A percentile compares a stretch with the other conserved stretches of the same genome.
These are phyloP conservation scores for Arthrobotrys conoides DNA, from an alignment of 2,329 filamentous ascomycete species.

Conservation along the genomic window DNA sequence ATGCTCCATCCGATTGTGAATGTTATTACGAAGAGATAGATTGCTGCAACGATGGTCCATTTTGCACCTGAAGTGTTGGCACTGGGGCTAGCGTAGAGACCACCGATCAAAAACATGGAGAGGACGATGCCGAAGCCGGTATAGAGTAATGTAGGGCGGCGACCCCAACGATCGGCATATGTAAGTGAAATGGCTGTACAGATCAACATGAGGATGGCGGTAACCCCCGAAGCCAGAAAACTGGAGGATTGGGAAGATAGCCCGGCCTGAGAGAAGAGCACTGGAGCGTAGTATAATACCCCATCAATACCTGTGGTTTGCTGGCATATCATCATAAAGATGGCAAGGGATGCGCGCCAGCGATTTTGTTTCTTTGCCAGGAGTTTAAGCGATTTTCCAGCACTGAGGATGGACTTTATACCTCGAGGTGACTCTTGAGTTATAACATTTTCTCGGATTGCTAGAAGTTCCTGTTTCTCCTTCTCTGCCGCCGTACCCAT, in stretches of 20 bases:
- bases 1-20: conserved; percentile 72
- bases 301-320: conserved; percentile 76
- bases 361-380: conserved; percentile 67
- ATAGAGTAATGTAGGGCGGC: conserved; percentile 71
- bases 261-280: conserved; percentile 74
- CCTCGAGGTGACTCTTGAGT: conserved; percentile 63
- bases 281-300: conserved; percentile 75
- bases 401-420: conserved; percentile 43
- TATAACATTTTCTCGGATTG: conserved; percentile 57
- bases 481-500: conserved; percentile 69
- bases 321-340: conserved; percentile 74
- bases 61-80: conserved; percentile 67
- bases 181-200: conserved; percentile 73
- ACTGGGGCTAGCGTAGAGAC: conserved; percentile 70
- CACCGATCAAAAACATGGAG: conserved; percentile 72
- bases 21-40: conserved; percentile 70
- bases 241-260: conserved; percentile 71
- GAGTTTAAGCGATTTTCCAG: conserved; percentile 44
- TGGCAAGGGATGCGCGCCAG: conserved; percentile 70
- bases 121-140: conserved; percentile 71
- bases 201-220: conserved; percentile 73
- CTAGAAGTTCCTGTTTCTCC: conserved; percentile 70
- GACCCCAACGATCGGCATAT: conserved; percentile 73
- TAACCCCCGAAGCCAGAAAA: conserved; percentile 75
- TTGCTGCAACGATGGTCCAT: conserved; percentile 71